A percentile compares a stretch with the other conserved stretches of the same genome.
phyloP scores from a whole-genome alignment of 495 filamentous ascomycete species.

The Terfezia claveryi region DNA sequence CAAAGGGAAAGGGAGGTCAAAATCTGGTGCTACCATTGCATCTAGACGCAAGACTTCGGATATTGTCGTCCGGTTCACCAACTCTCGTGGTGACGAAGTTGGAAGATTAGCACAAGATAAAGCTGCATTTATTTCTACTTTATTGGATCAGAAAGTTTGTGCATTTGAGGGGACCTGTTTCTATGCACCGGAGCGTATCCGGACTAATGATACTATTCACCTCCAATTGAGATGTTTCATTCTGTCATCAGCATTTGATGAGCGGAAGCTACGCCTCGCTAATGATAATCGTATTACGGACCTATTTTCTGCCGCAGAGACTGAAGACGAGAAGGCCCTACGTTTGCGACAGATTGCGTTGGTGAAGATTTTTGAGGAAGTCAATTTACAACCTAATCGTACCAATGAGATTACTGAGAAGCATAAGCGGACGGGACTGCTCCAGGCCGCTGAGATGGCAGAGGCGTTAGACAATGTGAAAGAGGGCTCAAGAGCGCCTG shows the following conservation, averaged over 20 bases:
- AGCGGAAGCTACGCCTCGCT: conserved; percentile 29
- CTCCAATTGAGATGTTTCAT: conserved; percentile 66
- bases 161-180: conserved; percentile 72
- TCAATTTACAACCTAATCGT: conserved; percentile 54
- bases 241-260: conserved; percentile 46
- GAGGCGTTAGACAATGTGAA: conserved; percentile 43
- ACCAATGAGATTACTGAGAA: conserved; percentile 54
- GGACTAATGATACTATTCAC: conserved; percentile 83
- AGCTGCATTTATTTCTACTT: conserved; percentile 79
- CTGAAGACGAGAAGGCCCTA: conserved; percentile 59
- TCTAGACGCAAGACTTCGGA: conserved; percentile 41
- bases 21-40: conserved; percentile 23
- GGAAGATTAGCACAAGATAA: conserved; percentile 75
- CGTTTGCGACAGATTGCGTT: conserved; percentile 71
- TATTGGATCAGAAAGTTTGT: conserved; percentile 83
- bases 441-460: conserved; percentile 65
- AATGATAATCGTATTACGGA: conserved; percentile 51
- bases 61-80: conserved; percentile 86
- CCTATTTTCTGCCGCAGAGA: conserved; percentile 55
- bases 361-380: conserved; percentile 72
- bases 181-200: conserved; percentile 62
- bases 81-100: conserved; percentile 53
- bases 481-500: neutral
- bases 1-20: conserved; percentile 30
- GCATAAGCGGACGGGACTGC: conserved; percentile 56